These are phyloP conservation scores for Zygosaccharomyces rouxii DNA, from an alignment of 805 yeast genomes.

Conservation along the genomic window DNA sequence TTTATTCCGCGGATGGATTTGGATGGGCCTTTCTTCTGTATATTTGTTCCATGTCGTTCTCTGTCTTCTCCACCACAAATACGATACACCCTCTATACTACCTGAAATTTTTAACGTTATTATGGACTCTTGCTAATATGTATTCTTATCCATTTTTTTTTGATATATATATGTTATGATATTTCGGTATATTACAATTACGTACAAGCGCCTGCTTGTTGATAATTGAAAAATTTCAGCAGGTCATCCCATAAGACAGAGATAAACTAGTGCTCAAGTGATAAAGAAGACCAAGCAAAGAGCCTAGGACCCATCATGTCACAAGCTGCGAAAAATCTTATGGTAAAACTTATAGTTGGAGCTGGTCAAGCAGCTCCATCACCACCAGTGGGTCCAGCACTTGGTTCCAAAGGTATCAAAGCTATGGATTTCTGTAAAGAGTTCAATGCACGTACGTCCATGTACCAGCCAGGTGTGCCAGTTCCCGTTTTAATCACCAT, in stretches of 20 bases:
- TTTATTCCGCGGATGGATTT: not conserved
- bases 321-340: constrained; percentile 49
- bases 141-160: not conserved
- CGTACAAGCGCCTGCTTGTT: not conserved
- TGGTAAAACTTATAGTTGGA: constrained; percentile 87
- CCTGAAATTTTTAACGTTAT: not conserved
- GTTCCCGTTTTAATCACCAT: constrained; percentile 81
- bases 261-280: not conserved
- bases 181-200: not conserved
- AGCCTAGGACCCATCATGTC: constrained; percentile 21
- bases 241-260: not conserved
- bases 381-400: constrained; percentile 98
- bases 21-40: not conserved
- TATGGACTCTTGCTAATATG: not conserved
- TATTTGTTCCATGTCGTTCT: not conserved
- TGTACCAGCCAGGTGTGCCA: constrained; percentile 79
- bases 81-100: not conserved
- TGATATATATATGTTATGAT: not conserved
- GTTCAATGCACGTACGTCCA: constrained; percentile 94
- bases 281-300: not conserved
- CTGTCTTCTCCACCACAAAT: not conserved
- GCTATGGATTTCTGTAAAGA: constrained; percentile 98
- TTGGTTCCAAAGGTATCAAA: constrained; percentile 97
- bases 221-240: not conserved
- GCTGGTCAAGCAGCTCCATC: constrained; percentile 99